These are phyloP conservation scores for Truncatella angustata DNA, from an alignment of 2,329 filamentous ascomycete genomes.

Conservation along the genomic window DNA sequence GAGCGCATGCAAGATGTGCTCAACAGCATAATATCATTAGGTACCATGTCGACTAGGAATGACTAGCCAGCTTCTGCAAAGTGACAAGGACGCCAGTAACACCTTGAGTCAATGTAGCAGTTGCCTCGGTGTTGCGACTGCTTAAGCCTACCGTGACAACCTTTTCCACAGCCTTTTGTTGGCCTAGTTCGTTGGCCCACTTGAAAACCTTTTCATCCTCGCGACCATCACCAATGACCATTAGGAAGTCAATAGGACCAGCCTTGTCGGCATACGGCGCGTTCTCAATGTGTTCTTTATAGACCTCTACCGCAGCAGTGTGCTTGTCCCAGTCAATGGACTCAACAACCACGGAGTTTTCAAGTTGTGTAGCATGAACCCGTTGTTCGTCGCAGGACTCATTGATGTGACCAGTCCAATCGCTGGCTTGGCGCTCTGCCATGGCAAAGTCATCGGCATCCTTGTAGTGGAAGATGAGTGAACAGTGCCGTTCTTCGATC, in stretches of 20 bases:
- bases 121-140: constrained; percentile 83
- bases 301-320: constrained; percentile 74
- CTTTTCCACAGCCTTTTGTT: constrained; percentile 57
- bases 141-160: constrained; percentile 86
- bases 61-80: constrained; percentile 47
- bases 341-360: constrained; percentile 80
- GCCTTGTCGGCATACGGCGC: constrained; percentile 26
- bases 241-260: constrained; percentile 73
- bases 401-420: constrained; percentile 93
- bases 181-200: constrained; percentile 80
- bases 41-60: constrained; percentile 26
- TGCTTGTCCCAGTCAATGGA: constrained; percentile 85
- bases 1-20: too few relatives aligned
- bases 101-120: constrained; percentile 82
- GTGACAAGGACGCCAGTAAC: constrained; percentile 63
- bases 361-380: constrained; percentile 79
- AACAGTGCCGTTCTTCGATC: constrained; percentile 90
- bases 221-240: constrained; percentile 86
- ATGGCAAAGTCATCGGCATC: constrained; percentile 73
- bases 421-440: constrained; percentile 77
- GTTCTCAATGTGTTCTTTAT: constrained; percentile 52
- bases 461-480: constrained; percentile 86
- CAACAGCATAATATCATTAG: background rate
- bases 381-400: constrained; percentile 82
- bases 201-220: constrained; percentile 93